Base-by-base conservation (phyloP, 805 yeast genomes). In the Candida silvatica region DNA sequence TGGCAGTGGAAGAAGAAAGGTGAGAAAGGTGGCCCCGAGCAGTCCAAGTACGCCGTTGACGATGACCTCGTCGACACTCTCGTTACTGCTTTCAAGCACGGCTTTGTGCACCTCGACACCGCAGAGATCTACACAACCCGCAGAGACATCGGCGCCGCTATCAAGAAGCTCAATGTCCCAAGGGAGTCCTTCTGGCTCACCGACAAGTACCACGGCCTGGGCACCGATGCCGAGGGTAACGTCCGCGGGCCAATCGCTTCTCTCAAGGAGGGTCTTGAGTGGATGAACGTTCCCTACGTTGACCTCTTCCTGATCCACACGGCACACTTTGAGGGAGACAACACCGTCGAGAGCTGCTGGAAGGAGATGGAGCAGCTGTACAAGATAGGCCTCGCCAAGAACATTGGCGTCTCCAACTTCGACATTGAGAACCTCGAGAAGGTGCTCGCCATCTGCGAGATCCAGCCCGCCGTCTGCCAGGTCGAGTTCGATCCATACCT, bases 401-500 rank as follows among this genome's bases (percentile, higher is more conserved):
- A 47, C 19, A 51, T 51, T 20, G 56, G 56, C 34, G 80, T 78
- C 30, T 77, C 84, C 5, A 78, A 77, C 48, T 77, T 73, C 44
- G 48, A 67, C 7, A 63, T 64, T 3, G 60, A 59, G 20, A 66
- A 68, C 39, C 52, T 77, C 37, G 55, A 74, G 40, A 46, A 52
- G 30, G 47, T 78, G 12, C 47, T 69, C 31, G 54, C 60, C 12
- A 30, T 41, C 26, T 61, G 64, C 15, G 54, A 58, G 36, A 45
- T 64, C 28, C 58, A 59, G 41, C 85, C 86, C 2, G 66, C 57
- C 30, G 75, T 75, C 12, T 69, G 76, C 49, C 86, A 79, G 55
- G 69, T 79, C 41, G 85, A 79, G 52, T 77, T 62, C 53, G 77
- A 71, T 51, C 77, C 84, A 0, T 71, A 73, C 48, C 62, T 77